phyloP scores from a whole-genome alignment of 805 yeast genomes.

The Ogataea trehaloabstinens region DNA sequence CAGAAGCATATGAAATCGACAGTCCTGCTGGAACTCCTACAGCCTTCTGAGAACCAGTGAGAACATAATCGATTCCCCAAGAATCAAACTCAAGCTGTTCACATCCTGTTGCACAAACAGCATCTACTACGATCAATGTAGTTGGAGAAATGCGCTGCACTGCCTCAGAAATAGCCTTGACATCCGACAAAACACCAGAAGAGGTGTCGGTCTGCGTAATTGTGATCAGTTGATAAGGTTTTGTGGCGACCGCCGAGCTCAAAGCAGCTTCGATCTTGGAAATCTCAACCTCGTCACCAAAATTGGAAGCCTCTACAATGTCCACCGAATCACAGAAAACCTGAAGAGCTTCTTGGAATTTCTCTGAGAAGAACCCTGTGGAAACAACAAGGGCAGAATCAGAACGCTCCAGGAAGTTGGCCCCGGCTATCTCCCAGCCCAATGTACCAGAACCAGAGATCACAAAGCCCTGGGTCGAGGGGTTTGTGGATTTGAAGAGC shows the following conservation, averaged over 20 bases:
- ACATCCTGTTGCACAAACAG: constrained; percentile 91
- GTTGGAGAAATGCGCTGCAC: constrained; percentile 71
- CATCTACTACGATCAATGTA: constrained; percentile 83
- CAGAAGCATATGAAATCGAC: constrained; percentile 71
- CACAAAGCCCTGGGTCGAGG: constrained; percentile 75
- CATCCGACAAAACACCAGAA: constrained; percentile 83
- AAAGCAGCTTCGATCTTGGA: constrained; percentile 56
- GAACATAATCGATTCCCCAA: constrained; percentile 87
- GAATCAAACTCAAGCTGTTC: constrained; percentile 81
- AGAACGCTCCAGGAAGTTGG: constrained; percentile 64
- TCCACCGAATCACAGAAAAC: constrained; percentile 78
- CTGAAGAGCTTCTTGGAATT: constrained; percentile 71
- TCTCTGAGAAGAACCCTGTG: constrained; percentile 88
- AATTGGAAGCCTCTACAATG: constrained; percentile 57
- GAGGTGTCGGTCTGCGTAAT: constrained; percentile 96
- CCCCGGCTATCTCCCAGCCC: constrained; percentile 89
- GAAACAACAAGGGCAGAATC: constrained; percentile 79
- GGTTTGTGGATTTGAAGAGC: constrained; percentile 67
- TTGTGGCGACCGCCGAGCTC: constrained; percentile 33
- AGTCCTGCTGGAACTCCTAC: constrained; percentile 93
- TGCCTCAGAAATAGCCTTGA: constrained; percentile 58
- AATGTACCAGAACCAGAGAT: constrained; percentile 90
- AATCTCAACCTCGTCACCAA: constrained; percentile 69
- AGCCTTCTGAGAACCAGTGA: constrained; percentile 95
- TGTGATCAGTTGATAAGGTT: constrained; percentile 63